Base-by-base conservation (phyloP, 225 moss, liverwort and hornwort genomes). In the Sphagnum tenellum region DNA sequence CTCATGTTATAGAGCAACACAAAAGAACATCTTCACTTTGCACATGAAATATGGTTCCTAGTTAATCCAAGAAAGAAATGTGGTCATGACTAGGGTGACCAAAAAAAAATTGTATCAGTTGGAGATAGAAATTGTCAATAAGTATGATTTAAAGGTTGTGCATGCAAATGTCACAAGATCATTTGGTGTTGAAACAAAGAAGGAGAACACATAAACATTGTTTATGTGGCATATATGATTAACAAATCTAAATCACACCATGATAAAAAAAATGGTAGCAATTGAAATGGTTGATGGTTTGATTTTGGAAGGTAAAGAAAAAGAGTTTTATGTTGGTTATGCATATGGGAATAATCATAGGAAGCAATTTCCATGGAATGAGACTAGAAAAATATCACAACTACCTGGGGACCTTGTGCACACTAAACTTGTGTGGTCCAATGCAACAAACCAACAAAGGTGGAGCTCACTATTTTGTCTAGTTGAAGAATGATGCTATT, bases 271-370 rank as follows among this genome's bases (percentile, higher is more conserved):
- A n/a, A 59, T 59, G 59, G 59, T 7, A n/a, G 52, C 52, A 52
- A 52, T 52, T 52, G 52, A 2, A 6, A 66, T 66, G 52, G 64
- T 64, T 49, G 64, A 12, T n/a, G 59, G 59, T 0, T n/a, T 59
- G 8, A 59, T 59, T n/a, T n/a, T 59, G 6, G 59, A 59, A 59
- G 59, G 59, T 5, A 59, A 2, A 6, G 1, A 44, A 7, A 2
- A 59, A 7, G 59, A 59, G 44, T 59, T 59, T 6, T 59, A n/a
- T 29, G 9, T 45, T 3, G 54, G 53, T 6, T 53, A 52, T 55
- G 65, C 52, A 50, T 66, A 66, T 12, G 65, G 53, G 5, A 66
- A 66, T 8, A 53, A 44, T 4, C 54, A 66, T 8, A 5, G 65
- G 9, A 14, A 12, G 4, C 14, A 5, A 2, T 53, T 53, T 44